phyloP scores from a whole-genome alignment of 305 asterid genomes.

The Salvia sclarea region DNA sequence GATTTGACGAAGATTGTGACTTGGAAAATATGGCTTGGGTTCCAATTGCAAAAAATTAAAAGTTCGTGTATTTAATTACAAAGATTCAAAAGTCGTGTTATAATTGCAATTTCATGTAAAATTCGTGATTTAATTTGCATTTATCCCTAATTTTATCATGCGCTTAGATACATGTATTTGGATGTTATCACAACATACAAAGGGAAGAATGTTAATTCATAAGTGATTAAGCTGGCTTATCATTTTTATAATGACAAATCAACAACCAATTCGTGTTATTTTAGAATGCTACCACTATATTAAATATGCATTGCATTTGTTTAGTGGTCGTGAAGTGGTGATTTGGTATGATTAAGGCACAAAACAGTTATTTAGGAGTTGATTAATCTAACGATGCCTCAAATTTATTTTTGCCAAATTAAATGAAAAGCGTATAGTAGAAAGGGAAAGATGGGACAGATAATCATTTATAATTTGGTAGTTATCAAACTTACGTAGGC shows the following conservation, averaged over 20 bases:
- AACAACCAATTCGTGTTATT: constrained; percentile 19
- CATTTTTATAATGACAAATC: constrained; percentile 17
- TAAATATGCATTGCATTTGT: constrained; percentile 26
- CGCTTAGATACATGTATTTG: not conserved
- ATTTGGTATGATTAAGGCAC: constrained; percentile 27
- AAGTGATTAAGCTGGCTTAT: not conserved
- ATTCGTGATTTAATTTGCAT: no score
- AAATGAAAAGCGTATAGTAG: constrained; percentile 33
- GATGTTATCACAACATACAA: not conserved
- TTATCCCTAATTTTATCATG: not conserved
- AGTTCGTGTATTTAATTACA: no score
- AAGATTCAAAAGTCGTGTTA: no score
- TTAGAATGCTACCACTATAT: not conserved
- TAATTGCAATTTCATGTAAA: no score
- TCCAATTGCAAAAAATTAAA: no score
- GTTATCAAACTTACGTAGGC: constrained; percentile 9
- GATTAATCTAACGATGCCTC: not conserved
- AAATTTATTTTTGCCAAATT: not conserved
- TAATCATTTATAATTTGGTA: constrained; percentile 18
- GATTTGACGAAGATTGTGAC: no score
- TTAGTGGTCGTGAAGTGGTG: constrained; percentile 14
- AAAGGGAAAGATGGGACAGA: constrained; percentile 31
- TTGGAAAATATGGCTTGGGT: no score
- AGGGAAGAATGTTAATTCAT: not conserved
- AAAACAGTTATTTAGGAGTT: constrained; percentile 22